These are phyloP conservation scores for Plectranthus barbatus DNA, from an alignment of 257 asterid genomes.

Conservation along the genomic window DNA sequence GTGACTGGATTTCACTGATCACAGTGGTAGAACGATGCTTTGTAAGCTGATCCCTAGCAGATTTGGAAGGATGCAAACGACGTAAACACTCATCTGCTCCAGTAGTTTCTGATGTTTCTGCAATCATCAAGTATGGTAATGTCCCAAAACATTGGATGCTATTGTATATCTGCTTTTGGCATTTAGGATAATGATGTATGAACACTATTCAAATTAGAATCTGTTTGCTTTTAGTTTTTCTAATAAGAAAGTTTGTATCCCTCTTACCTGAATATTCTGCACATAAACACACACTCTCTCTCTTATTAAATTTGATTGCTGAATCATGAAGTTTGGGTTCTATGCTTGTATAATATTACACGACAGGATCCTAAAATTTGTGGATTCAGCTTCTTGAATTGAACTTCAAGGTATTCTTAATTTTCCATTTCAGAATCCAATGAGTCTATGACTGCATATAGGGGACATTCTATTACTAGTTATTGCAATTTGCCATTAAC, in stretches of 20 bases:
- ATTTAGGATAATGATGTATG: background rate
- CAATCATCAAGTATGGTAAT: background rate
- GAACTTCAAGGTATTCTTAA: constrained; percentile 8
- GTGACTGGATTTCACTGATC: background rate
- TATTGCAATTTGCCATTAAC: constrained; percentile 6
- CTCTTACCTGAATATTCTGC: background rate
- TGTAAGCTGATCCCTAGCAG: background rate
- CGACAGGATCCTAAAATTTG: background rate
- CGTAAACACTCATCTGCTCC: background rate
- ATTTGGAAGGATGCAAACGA: background rate
- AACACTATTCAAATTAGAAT: background rate
- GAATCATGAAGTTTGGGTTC: background rate
- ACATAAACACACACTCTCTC: too few relatives aligned
- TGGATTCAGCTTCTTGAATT: background rate
- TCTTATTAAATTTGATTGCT: background rate
- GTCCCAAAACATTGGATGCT: background rate
- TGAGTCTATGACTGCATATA: background rate
- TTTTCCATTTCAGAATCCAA: background rate
- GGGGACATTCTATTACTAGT: constrained; percentile 4
- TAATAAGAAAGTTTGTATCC: background rate
- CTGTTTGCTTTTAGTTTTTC: background rate
- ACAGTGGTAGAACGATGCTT: background rate
- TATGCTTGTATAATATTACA: background rate
- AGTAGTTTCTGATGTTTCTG: background rate
- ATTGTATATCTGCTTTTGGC: background rate